Conservation (phyloP, 2,329 filamentous ascomycete genomes). For the Blumeria hordei region DNA sequence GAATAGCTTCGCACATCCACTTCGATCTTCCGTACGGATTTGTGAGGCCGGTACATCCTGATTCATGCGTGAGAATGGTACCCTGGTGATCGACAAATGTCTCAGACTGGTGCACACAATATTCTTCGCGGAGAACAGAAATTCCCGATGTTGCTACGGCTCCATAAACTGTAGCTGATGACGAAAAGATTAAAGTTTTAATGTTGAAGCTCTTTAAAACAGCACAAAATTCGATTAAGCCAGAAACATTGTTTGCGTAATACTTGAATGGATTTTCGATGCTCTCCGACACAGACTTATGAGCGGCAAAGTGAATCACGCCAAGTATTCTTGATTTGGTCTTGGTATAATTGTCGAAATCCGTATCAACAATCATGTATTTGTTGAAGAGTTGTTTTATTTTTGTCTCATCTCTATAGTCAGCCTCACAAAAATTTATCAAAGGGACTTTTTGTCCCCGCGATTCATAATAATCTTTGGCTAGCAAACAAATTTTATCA, state of each 20-base stretch:
- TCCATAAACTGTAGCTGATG: constrained; percentile 43
- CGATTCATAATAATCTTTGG: constrained; percentile 5
- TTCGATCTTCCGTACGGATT: constrained; percentile 43
- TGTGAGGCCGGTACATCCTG: constrained; percentile 31
- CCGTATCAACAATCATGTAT: constrained; percentile 2
- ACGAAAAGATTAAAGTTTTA: constrained; percentile 43
- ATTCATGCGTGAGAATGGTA: constrained; percentile 18
- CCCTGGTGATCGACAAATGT: constrained; percentile 20
- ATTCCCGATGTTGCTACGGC: constrained; percentile 24
- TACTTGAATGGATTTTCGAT: constrained; percentile 35
- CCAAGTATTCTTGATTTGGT: constrained; percentile 23
- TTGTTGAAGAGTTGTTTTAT: constrained; percentile 2
- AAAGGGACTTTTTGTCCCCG: constrained; percentile 4
- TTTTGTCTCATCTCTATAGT: constrained; percentile 9
- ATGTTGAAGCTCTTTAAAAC: constrained; percentile 33
- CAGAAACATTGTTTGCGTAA: constrained; percentile 43
- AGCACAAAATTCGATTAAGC: constrained; percentile 32
- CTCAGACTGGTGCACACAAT: constrained; percentile 27
- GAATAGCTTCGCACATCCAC: constrained; percentile 42
- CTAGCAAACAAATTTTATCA: constrained; percentile 9
- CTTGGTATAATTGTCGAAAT: neutral
- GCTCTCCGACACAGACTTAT: constrained; percentile 30
- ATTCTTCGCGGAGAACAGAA: constrained; percentile 26
- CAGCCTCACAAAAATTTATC: constrained; percentile 10
- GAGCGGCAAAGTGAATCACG: constrained; percentile 46